Conservation (phyloP, 192 early-diverging fungal genomes). For the Geranomyces michiganensis region DNA sequence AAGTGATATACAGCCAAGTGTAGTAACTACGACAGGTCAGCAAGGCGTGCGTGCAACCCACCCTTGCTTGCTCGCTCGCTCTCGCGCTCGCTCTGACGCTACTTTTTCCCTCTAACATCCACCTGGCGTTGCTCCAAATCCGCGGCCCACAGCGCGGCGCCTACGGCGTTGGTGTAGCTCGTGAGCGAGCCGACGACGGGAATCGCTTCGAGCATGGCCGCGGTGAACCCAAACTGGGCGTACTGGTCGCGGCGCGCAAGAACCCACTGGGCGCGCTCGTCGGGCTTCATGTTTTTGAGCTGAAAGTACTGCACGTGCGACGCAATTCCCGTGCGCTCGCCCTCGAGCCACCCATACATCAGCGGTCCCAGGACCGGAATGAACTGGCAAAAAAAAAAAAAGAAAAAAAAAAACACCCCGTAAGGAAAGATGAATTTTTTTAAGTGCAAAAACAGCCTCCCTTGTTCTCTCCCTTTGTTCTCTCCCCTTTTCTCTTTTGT, state of each 20-base stretch:
- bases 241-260: slow-evolving; percentile 19
- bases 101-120: no score
- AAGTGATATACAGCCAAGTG: no score
- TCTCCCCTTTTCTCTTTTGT: no score
- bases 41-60: no score
- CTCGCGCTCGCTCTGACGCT: no score
- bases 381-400: not conserved
- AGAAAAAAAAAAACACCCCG: no score
- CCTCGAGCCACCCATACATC: slow-evolving; percentile 27
- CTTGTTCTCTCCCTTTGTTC: no score
- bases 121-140: slow-evolving; percentile 48
- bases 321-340: slow-evolving; percentile 26
- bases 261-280: slow-evolving; percentile 25
- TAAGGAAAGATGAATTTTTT: no score
- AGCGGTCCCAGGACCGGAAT: slow-evolving; percentile 26
- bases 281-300: slow-evolving; percentile 25
- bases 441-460: no score
- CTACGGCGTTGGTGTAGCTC: slow-evolving; percentile 72
- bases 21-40: no score
- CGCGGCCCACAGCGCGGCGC: slow-evolving; percentile 65
- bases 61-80: no score
- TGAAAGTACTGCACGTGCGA: slow-evolving; percentile 15
- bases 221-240: slow-evolving; percentile 28
- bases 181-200: slow-evolving; percentile 65
- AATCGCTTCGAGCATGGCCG: slow-evolving; percentile 57